These are phyloP conservation scores for Raphidocelis subcapitata DNA, from an alignment of 139 green algal species.

Conservation along the genomic window DNA sequence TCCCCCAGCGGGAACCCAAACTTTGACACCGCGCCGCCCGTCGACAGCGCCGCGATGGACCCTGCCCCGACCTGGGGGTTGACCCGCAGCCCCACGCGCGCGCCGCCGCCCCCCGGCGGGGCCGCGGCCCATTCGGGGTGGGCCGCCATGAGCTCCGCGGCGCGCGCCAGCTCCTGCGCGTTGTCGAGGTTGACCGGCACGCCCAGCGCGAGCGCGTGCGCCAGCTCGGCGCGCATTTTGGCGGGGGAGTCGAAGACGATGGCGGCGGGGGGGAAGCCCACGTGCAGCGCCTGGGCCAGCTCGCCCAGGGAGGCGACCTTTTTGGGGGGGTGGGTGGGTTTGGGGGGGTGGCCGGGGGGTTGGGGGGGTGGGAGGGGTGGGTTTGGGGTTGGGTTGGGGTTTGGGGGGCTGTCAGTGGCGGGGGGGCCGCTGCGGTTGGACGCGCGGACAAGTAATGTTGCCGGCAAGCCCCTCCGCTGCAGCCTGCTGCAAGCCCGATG, in stretches of 20 bases:
- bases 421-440: not conserved
- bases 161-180: constrained; percentile 26
- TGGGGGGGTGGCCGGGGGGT: not conserved
- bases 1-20: constrained; percentile 41
- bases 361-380: not conserved
- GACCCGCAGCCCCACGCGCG: constrained; percentile 30
- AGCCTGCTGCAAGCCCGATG: too few relatives aligned
- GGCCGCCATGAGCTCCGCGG: constrained; percentile 16
- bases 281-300: constrained; percentile 34
- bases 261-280: constrained; percentile 30
- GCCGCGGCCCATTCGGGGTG: not conserved
- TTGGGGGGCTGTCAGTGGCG: not conserved
- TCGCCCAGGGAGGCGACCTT: constrained; percentile 43
- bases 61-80: constrained; percentile 41
- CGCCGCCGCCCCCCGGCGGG: not conserved
- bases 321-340: not conserved
- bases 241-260: constrained; percentile 45
- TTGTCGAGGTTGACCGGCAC: constrained; percentile 44
- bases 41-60: constrained; percentile 34
- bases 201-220: constrained; percentile 22
- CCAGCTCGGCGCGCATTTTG: constrained; percentile 34
- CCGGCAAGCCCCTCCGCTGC: too few relatives aligned
- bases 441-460: not conserved
- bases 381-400: too few relatives aligned
- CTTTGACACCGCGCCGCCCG: constrained; percentile 30